Evolutionary conservation across 139 green algal species (phyloP).

Genomic region (Chlorella sp.): DNA sequence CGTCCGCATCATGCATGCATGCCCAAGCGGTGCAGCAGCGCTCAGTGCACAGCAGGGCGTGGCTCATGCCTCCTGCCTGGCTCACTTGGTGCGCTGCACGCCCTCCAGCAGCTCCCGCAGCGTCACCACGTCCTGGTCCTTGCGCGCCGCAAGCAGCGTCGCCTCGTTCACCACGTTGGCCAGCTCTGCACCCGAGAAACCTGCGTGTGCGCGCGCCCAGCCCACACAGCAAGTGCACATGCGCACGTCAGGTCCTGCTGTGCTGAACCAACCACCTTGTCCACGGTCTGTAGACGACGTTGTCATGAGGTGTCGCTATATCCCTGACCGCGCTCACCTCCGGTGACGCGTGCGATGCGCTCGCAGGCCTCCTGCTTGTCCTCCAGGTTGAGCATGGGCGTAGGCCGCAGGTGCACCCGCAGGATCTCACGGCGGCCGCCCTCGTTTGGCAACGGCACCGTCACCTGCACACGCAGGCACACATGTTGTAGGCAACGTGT

Average conservation of each 20-base stretch:
- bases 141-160: slow-evolving; percentile 69
- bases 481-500: neutral
- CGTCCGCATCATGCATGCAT: neutral
- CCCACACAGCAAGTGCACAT: neutral
- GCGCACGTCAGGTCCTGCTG: neutral
- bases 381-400: slow-evolving; percentile 20
- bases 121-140: slow-evolving; percentile 37
- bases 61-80: no score
- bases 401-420: slow-evolving; percentile 64
- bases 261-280: no score
- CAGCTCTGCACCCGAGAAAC: slow-evolving; percentile 79
- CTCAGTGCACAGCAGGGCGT: neutral
- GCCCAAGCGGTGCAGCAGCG: neutral
- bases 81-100: slow-evolving; percentile 45
- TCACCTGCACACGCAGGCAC: no score
- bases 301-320: neutral
- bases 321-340: slow-evolving; percentile 2
- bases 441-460: slow-evolving; percentile 74
- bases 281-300: no score
- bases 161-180: slow-evolving; percentile 94
- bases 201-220: no score
- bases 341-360: neutral
- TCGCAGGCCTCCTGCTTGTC: slow-evolving; percentile 11
- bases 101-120: slow-evolving; percentile 67
- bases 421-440: slow-evolving; percentile 65